Percentiles rank a stretch among this genome's conserved stretches.
These are phyloP conservation scores for Kwoniella shivajii DNA, from an alignment of 1,284 basidiomycete species.

Conservation along the genomic window DNA sequence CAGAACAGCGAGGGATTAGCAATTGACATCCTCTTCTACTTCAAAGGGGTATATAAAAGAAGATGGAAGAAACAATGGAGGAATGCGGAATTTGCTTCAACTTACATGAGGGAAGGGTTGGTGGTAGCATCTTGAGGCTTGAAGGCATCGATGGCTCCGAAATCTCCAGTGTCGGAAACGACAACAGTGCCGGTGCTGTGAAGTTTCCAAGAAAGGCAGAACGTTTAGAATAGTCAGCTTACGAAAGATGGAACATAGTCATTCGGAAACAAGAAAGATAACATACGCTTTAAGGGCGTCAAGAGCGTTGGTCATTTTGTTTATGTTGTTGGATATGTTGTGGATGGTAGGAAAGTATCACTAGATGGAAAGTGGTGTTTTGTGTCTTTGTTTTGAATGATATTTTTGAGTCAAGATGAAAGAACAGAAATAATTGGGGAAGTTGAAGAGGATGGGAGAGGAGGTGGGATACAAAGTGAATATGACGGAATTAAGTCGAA, in stretches of 20 bases:
- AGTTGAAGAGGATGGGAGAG: neutral
- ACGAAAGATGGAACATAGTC: neutral
- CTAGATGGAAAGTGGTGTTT: slow-evolving; percentile 52
- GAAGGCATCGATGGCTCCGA: slow-evolving; percentile 75
- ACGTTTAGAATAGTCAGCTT: slow-evolving; percentile 1
- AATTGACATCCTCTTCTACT: too few species aligned
- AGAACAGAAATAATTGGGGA: neutral
- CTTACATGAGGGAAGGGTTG: slow-evolving; percentile 75
- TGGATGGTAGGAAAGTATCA: neutral
- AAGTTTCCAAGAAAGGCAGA: neutral
- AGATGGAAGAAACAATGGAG: neutral
- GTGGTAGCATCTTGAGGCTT: slow-evolving; percentile 94
- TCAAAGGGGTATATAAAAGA: too few species aligned
- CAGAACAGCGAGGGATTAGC: slow-evolving; percentile 56
- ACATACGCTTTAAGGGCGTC: slow-evolving; percentile 59
- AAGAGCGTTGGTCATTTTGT: slow-evolving; percentile 77
- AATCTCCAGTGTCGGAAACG: slow-evolving; percentile 84
- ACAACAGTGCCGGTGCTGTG: slow-evolving; percentile 79
- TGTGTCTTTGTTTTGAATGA: too few species aligned
- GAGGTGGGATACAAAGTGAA: neutral
- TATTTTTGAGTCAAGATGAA: neutral
- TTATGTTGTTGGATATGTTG: neutral
- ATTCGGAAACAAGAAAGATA: too few species aligned
- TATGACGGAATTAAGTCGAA: neutral
- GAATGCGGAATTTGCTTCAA: slow-evolving; percentile 3